Conservation (phyloP, 306 rosid genomes). For the Casuarina glauca region DNA sequence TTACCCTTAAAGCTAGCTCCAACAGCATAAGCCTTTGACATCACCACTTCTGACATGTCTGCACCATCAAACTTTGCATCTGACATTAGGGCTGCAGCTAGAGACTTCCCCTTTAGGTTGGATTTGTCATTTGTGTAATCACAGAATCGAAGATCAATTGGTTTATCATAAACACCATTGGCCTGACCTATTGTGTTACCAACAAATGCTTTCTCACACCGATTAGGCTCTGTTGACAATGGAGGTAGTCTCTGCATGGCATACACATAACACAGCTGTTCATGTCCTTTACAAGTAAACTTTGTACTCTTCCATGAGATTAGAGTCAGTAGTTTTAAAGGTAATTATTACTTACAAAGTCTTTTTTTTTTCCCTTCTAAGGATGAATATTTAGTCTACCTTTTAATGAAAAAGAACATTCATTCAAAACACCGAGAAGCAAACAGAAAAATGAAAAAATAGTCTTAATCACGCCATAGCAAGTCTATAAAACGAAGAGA, state of each 20-base stretch:
- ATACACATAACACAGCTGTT: constrained; percentile 11
- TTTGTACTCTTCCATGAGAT: constrained; percentile 16
- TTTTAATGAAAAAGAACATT: constrained; percentile 5
- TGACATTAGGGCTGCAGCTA: constrained; percentile 94
- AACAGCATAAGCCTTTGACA: constrained; percentile 96
- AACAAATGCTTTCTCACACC: constrained; percentile 85
- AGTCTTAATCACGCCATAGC: background rate
- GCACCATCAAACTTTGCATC: constrained; percentile 98
- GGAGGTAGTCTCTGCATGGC: constrained; percentile 88
- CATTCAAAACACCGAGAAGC: background rate
- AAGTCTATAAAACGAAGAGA: background rate
- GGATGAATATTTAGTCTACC: constrained; percentile 3
- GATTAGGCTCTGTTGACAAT: constrained; percentile 77
- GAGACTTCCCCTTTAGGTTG: constrained; percentile 86
- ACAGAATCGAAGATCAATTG: constrained; percentile 87
- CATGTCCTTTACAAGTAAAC: constrained; percentile 13
- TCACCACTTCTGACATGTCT: constrained; percentile 91
- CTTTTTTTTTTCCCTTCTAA: background rate
- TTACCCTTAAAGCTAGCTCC: constrained; percentile 90
- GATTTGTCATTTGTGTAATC: constrained; percentile 76
- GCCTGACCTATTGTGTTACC: constrained; percentile 98
- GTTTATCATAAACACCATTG: constrained; percentile 93
- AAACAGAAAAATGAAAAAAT: background rate
- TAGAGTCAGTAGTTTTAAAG: constrained; percentile 11
- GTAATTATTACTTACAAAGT: background rate